A percentile compares a stretch with the other conserved stretches of the same genome.
phyloP scores from a whole-genome alignment of 78 protist species.

The Dictyostelium capitatum region DNA sequence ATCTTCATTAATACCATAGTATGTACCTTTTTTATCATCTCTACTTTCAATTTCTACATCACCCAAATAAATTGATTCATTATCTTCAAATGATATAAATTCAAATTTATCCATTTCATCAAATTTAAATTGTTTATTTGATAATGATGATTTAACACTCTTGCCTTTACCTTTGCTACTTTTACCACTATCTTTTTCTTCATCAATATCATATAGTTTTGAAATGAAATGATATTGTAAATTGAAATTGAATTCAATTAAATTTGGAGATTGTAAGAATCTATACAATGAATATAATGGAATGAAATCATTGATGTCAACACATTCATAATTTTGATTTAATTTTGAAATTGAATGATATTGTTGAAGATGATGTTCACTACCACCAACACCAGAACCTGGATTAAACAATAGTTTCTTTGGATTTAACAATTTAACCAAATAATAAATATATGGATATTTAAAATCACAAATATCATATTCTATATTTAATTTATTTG shows the following conservation, averaged over 20 bases:
- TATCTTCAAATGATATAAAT: too few relatives aligned
- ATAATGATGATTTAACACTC: too few relatives aligned
- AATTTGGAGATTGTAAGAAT: neutral
- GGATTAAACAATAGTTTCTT: too few relatives aligned
- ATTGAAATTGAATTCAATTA: neutral
- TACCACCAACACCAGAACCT: too few relatives aligned
- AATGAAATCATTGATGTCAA: constrained; percentile 6
- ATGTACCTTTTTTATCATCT: neutral
- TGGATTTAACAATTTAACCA: neutral
- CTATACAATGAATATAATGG: constrained; percentile 9
- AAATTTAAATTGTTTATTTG: too few relatives aligned
- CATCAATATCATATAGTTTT: neutral
- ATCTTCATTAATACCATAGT: neutral
- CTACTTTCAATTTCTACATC: neutral
- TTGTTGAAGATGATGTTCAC: neutral
- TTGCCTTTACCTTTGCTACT: too few relatives aligned
- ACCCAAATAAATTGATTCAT: too few relatives aligned
- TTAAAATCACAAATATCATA: too few relatives aligned
- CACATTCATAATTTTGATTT: neutral
- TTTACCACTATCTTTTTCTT: too few relatives aligned
- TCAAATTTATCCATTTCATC: too few relatives aligned
- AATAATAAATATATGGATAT: neutral
- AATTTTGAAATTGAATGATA: constrained; percentile 9
- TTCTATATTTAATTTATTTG: neutral
- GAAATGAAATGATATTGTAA: constrained; percentile 8